Evolutionary conservation across 176 grass and related monocot species (phyloP).

Genomic region (Oropetium thomaeum): DNA sequence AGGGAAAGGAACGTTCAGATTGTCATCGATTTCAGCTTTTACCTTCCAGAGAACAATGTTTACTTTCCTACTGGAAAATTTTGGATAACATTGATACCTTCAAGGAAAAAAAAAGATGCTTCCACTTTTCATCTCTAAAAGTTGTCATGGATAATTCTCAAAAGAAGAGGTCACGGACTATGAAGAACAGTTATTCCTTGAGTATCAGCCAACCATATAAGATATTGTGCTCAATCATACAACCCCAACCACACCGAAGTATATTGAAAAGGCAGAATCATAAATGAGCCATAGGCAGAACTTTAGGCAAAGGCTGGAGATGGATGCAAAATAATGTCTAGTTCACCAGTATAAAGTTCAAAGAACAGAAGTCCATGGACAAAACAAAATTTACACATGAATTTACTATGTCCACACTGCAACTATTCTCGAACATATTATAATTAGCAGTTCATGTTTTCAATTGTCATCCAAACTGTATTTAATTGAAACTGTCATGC

Average conservation of each 20-base stretch:
- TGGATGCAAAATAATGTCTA: neutral
- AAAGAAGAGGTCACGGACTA: neutral
- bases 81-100: constrained; percentile 19
- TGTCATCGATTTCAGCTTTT: neutral
- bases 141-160: neutral
- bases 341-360: neutral
- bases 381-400: neutral
- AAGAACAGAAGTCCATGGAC: neutral
- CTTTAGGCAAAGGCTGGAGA: neutral
- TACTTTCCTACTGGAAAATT: neutral
- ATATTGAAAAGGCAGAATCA: neutral
- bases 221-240: constrained; percentile 25
- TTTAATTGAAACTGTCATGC: neutral
- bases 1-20: neutral
- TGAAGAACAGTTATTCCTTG: neutral
- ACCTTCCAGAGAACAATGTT: neutral
- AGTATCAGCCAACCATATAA: neutral
- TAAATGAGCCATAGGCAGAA: neutral
- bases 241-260: constrained; percentile 29
- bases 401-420: neutral
- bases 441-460: neutral
- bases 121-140: neutral
- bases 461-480: neutral
- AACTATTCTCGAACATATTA: neutral
- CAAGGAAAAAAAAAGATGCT: neutral